Base-by-base conservation (phyloP, 2,329 filamentous ascomycete genomes). In the Aspergillus fumigatiaffinis region DNA sequence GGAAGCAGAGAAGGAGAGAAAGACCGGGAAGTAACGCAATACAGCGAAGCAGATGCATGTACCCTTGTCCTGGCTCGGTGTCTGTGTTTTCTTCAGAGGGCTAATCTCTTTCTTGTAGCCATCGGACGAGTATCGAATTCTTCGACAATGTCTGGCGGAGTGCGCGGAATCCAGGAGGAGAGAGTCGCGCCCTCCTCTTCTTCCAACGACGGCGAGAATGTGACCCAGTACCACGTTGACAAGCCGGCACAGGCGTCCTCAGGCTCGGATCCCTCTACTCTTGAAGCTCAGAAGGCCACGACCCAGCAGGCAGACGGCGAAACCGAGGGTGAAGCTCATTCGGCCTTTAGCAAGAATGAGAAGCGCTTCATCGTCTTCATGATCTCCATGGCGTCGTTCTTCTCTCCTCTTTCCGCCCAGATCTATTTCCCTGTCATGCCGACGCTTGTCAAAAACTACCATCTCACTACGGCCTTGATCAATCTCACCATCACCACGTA, bases 341-440 rank as follows among this genome's bases (percentile, higher is more conserved):
- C 60, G 10, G 65, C 71, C 29, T 76, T 76, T 56, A 68, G 55
- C 32, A 62, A 57, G 25, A 46, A 60, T 29, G 63, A 76, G 53
- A 76, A 73, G 57, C 59, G 65, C 49, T 70, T 73, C 57, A 75
- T 77, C 12, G 66, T 76, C 28, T 58, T 66, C 50, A 73, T 77
- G 69, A 71, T 74, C 14, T 66, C 71, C 2, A 67, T 75, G 52
- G 75, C 71, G 9, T 74, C 72, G 4, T 73, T 78, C 56, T 78
- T 78, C 62, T 75, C 73, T 3, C 76, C 74, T 2, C 64, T 79
- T 0, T 72, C 72, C 1, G 70, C 73, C 5, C 73, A 75, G 53
- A 79, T 80, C 55, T 80, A 80, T 60, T 78, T 79, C 52, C 78
- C 79, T 1, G 74, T 76, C 1, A 61, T 81, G 6, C 67, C 73